A percentile compares a stretch with the other conserved stretches of the same genome.
phyloP scores from a whole-genome alignment of 257 asterid species.

The Solanum rostratum region DNA sequence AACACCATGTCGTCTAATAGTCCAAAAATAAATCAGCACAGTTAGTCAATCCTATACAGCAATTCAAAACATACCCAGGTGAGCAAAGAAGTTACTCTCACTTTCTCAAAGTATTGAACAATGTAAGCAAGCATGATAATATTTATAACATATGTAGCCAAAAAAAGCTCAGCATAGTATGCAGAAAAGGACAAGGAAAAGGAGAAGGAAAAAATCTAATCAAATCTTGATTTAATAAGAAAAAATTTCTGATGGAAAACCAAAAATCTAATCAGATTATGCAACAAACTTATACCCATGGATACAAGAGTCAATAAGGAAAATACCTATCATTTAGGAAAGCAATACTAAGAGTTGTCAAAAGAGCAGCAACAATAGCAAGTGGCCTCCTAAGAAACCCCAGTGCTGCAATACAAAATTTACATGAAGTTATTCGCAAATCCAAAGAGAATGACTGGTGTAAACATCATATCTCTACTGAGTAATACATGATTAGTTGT shows the following conservation, averaged over 20 bases:
- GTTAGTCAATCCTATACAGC: neutral
- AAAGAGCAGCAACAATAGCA: constrained; percentile 72
- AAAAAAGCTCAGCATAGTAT: neutral
- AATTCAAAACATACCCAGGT: neutral
- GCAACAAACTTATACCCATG: neutral
- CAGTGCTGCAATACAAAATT: constrained; percentile 44
- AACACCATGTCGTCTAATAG: neutral
- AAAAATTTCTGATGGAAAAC: neutral
- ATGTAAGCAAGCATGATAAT: neutral
- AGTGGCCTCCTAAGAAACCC: constrained; percentile 77
- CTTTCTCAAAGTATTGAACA: neutral
- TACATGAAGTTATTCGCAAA: neutral
- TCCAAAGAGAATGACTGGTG: neutral
- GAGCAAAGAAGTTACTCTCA: neutral
- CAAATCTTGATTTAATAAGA: neutral
- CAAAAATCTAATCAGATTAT: neutral
- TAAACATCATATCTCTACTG: neutral
- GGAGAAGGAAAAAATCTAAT: neutral
- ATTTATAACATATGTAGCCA: neutral
- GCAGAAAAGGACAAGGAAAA: neutral
- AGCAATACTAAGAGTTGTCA: constrained; percentile 80
- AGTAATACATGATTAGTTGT: neutral
- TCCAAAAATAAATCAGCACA: neutral
- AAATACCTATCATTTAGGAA: constrained; percentile 83
- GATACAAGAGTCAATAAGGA: neutral